Base-by-base conservation (phyloP, 768 basidiomycete genomes). In the Mycena alexandri region DNA sequence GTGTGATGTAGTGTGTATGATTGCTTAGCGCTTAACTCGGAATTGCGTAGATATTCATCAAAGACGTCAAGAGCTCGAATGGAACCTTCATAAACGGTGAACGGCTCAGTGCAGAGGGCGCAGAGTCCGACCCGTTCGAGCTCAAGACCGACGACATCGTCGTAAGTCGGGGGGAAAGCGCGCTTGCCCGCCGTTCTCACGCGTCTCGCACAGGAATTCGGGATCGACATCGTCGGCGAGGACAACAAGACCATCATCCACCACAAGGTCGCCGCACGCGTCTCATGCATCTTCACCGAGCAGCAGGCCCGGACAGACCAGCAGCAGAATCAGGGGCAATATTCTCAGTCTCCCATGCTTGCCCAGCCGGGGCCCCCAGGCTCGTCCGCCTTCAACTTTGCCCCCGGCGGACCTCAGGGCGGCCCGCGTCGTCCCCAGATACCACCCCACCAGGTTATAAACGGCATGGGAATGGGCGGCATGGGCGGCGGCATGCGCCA, bases 41-140 rank as follows among this genome's bases (percentile, higher is more conserved):
- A 11, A 53, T 53, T 9, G 34, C 63, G 51, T 51, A 98, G 95
- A 96, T 99, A 79, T 97, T 82, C 84, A 99, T 99, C 85, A 97
- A 95, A 80, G 98, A 99, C 79, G 95, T 98, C 76, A 97, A 97
- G 83, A 95, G 93, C 71, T 96, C 94, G 1, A 99, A 99, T 71
- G 98, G 98, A 1, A 99, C 98, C 8, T 99, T 99, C 77, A 96
- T 99, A 77, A 98, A 99, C 73, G 91, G 94, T 63, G 95, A 99
- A 71, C 87, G 98, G 44, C 89, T 99, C 53, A 94, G 92, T 69
- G 85, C 86, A 5, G 97, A 99, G 77, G 91, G 94, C 41, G 84
- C 93, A 65, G 96, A 98, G 81, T 94, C 93, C 0, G 93, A 96
- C 22, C 94, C 96, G 0, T 96, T 89, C 71, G 95, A 98, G 79